Evolutionary conservation across 331 rosid genomes (phyloP).

Genomic region (Cydonia oblonga): DNA sequence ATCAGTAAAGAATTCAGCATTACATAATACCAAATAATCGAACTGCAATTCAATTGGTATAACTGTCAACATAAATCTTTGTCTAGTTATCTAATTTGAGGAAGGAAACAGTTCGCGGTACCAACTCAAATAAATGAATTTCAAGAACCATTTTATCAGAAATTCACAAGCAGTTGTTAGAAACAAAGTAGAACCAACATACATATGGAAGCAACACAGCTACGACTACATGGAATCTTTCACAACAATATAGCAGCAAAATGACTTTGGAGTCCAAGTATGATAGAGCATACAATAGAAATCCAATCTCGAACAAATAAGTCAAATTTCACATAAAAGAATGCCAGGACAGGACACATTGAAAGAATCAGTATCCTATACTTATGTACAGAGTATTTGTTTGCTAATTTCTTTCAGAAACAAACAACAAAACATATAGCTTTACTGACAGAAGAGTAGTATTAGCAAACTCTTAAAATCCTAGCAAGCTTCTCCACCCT

Average conservation of each 20-base stretch:
- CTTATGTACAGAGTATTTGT: no score
- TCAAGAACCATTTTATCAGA: background rate
- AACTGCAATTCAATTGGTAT: background rate
- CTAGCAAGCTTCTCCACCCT: background rate
- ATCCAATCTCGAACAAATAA: no score
- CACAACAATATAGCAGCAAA: background rate
- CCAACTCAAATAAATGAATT: background rate
- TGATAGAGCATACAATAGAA: no score
- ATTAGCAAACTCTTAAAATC: background rate
- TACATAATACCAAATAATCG: background rate
- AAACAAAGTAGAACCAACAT: background rate
- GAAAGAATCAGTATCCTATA: no score
- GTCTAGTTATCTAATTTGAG: background rate
- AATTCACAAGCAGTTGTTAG: background rate
- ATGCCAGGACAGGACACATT: no score
- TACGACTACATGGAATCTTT: background rate
- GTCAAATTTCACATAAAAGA: no score
- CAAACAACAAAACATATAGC: background rate
- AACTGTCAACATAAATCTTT: background rate
- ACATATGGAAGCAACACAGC: background rate
- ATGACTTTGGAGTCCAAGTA: background rate
- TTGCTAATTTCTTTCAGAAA: background rate
- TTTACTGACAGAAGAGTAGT: background rate
- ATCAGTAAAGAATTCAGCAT: conserved; percentile 17
- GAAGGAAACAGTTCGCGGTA: background rate